Evolutionary conservation across 208 protist genomes (phyloP).

Genomic region (Lotmaria passim): DNA sequence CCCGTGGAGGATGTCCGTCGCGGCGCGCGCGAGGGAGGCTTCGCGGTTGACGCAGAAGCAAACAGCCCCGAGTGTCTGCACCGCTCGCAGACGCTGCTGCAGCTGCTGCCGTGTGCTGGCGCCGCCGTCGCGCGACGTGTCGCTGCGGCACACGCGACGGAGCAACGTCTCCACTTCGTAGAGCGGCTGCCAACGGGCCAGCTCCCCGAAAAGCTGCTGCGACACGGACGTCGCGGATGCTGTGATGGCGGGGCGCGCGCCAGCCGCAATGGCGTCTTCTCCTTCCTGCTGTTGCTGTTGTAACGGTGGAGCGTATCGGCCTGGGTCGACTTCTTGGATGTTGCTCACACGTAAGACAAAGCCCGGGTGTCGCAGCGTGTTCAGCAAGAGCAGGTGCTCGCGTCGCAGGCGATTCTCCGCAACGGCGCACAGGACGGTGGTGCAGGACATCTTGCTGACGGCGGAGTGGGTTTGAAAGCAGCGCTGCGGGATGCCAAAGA

Average conservation of each 20-base stretch:
- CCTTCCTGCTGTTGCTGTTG: no score
- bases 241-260: background rate
- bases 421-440: conserved; percentile 71
- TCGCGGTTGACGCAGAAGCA: conserved; percentile 86
- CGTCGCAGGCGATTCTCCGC: conserved; percentile 53
- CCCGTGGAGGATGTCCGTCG: conserved; percentile 84
- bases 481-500: conserved; percentile 71
- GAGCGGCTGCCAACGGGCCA: conserved; percentile 76
- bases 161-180: conserved; percentile 75
- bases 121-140: background rate
- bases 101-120: conserved; percentile 44
- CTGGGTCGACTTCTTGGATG: conserved; percentile 52
- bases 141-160: conserved; percentile 59
- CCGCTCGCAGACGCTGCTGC: conserved; percentile 63
- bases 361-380: conserved; percentile 87
- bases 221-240: conserved; percentile 6
- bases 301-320: background rate
- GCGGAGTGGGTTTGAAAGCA: conserved; percentile 66
- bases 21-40: conserved; percentile 67
- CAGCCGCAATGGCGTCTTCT: background rate
- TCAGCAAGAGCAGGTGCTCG: conserved; percentile 82
- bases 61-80: conserved; percentile 74
- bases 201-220: conserved; percentile 49
- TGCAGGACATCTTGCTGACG: conserved; percentile 83
- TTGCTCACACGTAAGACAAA: conserved; percentile 83